Conservation (phyloP, 2,329 filamentous ascomycete species). For the Claviceps humidiphila region DNA sequence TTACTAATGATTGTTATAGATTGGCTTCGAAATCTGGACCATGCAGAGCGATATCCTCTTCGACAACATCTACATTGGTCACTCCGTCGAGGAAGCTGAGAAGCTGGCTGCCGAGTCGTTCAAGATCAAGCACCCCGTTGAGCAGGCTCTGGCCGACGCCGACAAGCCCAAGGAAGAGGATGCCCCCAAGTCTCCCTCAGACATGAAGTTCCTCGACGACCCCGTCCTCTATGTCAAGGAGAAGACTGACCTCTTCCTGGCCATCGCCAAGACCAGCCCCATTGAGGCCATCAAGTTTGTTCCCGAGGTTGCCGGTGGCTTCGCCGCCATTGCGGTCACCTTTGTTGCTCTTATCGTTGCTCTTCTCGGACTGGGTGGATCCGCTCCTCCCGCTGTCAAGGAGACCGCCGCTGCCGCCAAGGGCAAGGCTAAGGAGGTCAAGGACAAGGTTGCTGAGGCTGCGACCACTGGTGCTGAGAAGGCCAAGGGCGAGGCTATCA, state of each 20-base stretch:
- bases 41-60: constrained; percentile 99
- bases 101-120: constrained; percentile 84
- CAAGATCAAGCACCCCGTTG: constrained; percentile 71
- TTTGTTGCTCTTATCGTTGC: constrained; percentile 58
- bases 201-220: constrained; percentile 83
- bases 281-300: constrained; percentile 77
- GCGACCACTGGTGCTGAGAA: constrained; percentile 52
- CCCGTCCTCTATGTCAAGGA: constrained; percentile 77
- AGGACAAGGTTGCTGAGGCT: constrained; percentile 48
- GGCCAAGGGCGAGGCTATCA: constrained; percentile 59
- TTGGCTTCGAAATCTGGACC: constrained; percentile 99
- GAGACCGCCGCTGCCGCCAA: constrained; percentile 51
- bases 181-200: constrained; percentile 55
- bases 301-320: constrained; percentile 75
- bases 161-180: constrained; percentile 60
- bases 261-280: constrained; percentile 69
- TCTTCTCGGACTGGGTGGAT: constrained; percentile 48
- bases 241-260: constrained; percentile 86
- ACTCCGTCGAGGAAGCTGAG: constrained; percentile 85
- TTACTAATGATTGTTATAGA: constrained; percentile 33
- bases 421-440: constrained; percentile 63
- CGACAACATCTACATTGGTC: constrained; percentile 99
- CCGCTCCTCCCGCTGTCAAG: constrained; percentile 61
- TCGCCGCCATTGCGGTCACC: constrained; percentile 57
- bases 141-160: constrained; percentile 68